Evolutionary conservation across 345 rosid genomes (phyloP), one percentile per base, ranked within the genome.

Genomic region (Eucalyptus microcorys): DNA sequence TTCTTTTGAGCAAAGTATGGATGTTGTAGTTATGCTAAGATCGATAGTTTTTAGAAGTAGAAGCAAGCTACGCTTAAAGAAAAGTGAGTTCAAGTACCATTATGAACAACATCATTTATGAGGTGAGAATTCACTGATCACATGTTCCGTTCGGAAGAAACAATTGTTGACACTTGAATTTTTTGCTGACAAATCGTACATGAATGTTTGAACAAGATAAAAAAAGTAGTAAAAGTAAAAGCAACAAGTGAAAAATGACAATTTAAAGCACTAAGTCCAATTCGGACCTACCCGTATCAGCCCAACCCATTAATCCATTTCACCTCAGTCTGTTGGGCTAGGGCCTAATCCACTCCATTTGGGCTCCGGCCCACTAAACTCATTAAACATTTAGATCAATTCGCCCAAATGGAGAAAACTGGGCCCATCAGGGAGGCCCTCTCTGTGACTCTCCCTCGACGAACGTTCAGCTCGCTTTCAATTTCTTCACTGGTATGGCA

Each of bases 11-110:
- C 14, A 57, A 26, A 57, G 1, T 57, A 4, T 26, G 64, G 14
- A 11, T 26, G 1, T 57, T 10, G 22, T 57, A 11, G n/a, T 1
- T 10, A 26, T 57, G 64, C 30, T 57, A 57, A 57, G 64, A 26
- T 57, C 14, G 7, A 24, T 5, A 2, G 64, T 57, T 4, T 0
- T 57, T 2, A 52, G 64, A 24, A 57, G n/a, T 26, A 57, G 14
- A 57, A 57, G n/a, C n/a, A 57, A 1, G 30, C n/a, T 2, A 26
- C 0, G 3, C 12, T 57, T 10, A 4, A 55, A 55, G 61, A 9
- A 55, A 55, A 55, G 30, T 2, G 27, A 55, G 13, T 24, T 27
- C 2, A 12, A 0, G 27, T 24, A 55, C 61, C 30, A 55, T 55
- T 0, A 55, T 55, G 61, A 1, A 24, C 61, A 55, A 22, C 61